Evolutionary conservation across 2,329 filamentous ascomycete species (phyloP).

Genomic region (Sclerotinia sclerotiorum): DNA sequence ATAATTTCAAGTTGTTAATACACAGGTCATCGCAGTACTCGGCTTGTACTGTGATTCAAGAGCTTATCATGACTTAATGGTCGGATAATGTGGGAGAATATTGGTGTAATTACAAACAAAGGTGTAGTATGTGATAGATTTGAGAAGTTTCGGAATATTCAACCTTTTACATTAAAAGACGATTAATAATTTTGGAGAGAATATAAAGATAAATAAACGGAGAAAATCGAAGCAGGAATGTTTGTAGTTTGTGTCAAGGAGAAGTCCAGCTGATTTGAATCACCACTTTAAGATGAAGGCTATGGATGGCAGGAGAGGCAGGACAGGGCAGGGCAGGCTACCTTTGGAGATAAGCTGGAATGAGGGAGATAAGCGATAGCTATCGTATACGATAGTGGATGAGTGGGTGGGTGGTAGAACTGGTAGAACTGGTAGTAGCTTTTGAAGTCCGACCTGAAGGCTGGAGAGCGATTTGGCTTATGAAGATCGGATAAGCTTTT

Average conservation of each 20-base stretch:
- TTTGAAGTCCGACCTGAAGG: not conserved
- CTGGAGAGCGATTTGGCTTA: not conserved
- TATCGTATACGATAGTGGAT: not conserved
- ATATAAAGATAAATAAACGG: no score
- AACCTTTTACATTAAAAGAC: not conserved
- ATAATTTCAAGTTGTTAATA: not conserved
- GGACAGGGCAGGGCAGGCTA: no score
- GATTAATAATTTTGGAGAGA: no score
- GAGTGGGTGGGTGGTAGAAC: not conserved
- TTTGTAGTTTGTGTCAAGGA: no score
- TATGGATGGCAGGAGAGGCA: no score
- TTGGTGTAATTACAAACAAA: not conserved
- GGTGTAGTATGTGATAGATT: not conserved
- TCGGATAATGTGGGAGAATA: not conserved
- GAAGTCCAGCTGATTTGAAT: no score
- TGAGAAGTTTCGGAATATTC: not conserved
- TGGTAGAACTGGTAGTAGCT: not conserved
- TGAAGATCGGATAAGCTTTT: slow-evolving; percentile 16
- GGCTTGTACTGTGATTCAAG: not conserved
- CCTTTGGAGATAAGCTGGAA: slow-evolving; percentile 1
- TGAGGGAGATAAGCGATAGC: slow-evolving; percentile 2
- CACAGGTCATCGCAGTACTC: not conserved
- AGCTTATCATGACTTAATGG: slow-evolving; percentile 16
- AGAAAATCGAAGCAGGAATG: not conserved
- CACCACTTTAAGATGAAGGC: no score